Percentiles rank a stretch among this genome's conserved stretches.
Conservation (phyloP, 176 grass and related monocot genomes). For the Alopecurus myosuroides region DNA sequence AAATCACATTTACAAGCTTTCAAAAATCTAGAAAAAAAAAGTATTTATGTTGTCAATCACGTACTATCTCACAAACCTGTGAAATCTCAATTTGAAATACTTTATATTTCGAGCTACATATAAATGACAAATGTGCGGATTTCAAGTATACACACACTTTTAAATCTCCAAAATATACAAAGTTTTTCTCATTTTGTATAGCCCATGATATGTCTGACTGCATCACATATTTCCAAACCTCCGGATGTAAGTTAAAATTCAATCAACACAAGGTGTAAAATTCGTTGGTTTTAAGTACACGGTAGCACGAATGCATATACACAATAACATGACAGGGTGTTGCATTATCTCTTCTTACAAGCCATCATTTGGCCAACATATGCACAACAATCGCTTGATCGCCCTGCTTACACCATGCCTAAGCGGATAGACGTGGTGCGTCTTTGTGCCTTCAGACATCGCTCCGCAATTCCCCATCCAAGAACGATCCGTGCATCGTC, state of each 20-base stretch:
- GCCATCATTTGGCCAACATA: background rate
- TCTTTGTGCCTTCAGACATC: conserved; percentile 38
- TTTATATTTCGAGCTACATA: too few relatives aligned
- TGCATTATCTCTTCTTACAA: background rate
- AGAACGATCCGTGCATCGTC: background rate
- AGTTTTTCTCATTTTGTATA: too few relatives aligned
- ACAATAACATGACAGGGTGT: background rate
- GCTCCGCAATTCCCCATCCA: background rate
- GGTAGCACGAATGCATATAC: background rate
- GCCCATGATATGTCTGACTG: background rate
- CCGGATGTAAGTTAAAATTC: background rate
- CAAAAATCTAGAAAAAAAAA: too few relatives aligned
- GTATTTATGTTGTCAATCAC: too few relatives aligned
- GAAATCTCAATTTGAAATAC: too few relatives aligned
- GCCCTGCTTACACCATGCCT: background rate
- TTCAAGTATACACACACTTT: too few relatives aligned
- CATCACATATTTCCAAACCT: background rate
- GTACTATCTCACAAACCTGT: too few relatives aligned
- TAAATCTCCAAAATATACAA: too few relatives aligned
- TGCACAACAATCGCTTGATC: background rate
- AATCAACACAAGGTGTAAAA: background rate
- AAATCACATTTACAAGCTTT: too few relatives aligned
- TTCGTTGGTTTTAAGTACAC: background rate
- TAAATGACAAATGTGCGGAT: too few relatives aligned
- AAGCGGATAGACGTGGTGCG: background rate